phyloP scores from a whole-genome alignment of 176 grass and related monocot species.

The Triticum monococcum region DNA sequence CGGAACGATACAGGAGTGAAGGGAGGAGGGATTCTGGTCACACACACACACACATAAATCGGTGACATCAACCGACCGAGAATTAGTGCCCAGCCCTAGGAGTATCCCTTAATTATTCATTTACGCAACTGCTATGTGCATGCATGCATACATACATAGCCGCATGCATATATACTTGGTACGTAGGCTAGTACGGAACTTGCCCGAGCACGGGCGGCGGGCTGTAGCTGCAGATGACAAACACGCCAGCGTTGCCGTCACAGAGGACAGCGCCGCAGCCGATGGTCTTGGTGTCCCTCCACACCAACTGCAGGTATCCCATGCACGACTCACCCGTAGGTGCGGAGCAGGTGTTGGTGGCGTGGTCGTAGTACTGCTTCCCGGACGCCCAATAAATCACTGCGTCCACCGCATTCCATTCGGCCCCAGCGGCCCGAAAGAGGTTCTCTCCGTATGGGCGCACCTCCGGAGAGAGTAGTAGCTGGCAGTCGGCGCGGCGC shows the following conservation, averaged over 20 bases:
- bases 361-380: slow-evolving; percentile 42
- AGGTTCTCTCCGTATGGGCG: neutral
- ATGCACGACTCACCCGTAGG: neutral
- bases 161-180: neutral
- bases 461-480: neutral
- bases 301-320: slow-evolving; percentile 41
- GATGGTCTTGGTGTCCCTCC: slow-evolving; percentile 28
- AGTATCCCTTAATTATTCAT: neutral
- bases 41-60: neutral
- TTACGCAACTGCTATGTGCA: neutral
- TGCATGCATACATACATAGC: neutral
- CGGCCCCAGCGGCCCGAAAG: no score
- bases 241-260: neutral
- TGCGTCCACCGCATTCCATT: slow-evolving; percentile 28
- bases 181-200: slow-evolving; percentile 11
- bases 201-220: neutral
- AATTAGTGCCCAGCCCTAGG: neutral
- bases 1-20: neutral
- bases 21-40: neutral
- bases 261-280: slow-evolving; percentile 26
- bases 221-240: slow-evolving; percentile 47
- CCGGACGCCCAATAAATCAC: slow-evolving; percentile 18
- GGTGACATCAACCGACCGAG: neutral
- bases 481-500: neutral
- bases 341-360: neutral